These are phyloP conservation scores for Astrephomene gubernaculifera DNA, from an alignment of 139 green algal species.

Conservation along the genomic window DNA sequence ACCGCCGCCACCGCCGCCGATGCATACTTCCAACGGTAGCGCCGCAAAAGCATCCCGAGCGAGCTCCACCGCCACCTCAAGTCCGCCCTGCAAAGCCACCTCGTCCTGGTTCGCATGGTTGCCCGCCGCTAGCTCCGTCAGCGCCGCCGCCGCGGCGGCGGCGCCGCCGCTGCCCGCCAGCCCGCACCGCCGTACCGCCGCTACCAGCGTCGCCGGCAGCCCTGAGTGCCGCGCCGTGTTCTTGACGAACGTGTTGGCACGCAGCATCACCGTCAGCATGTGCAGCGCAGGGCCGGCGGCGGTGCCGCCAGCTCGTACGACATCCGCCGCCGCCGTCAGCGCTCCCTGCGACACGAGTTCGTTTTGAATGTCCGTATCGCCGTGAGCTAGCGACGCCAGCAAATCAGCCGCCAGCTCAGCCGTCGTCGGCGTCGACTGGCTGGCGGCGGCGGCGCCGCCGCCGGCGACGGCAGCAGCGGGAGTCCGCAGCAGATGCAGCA, in stretches of 20 bases:
- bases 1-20: background rate
- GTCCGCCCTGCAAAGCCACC: conserved; percentile 49
- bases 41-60: background rate
- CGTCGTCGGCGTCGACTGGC: background rate
- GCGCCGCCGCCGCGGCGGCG: conserved; percentile 10
- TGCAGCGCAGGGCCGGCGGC: conserved; percentile 17
- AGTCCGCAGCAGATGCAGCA: conserved; percentile 44
- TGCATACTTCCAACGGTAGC: background rate
- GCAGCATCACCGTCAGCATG: conserved; percentile 46
- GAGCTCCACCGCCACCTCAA: conserved; percentile 45
- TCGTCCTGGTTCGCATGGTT: conserved; percentile 64
- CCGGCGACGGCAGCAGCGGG: background rate
- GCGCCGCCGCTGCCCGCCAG: background rate
- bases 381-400: conserved; percentile 28
- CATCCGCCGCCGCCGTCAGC: background rate
- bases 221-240: conserved; percentile 52
- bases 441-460: background rate
- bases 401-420: background rate
- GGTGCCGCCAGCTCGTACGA: background rate
- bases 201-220: conserved; percentile 39
- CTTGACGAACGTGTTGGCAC: conserved; percentile 66
- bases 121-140: conserved; percentile 49
- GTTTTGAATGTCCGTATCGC: conserved; percentile 59
- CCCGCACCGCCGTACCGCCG: conserved; percentile 5
- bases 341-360: conserved; percentile 59